Evolutionary conservation across 306 rosid species (phyloP).

Genomic region (Inga leiocalycina): DNA sequence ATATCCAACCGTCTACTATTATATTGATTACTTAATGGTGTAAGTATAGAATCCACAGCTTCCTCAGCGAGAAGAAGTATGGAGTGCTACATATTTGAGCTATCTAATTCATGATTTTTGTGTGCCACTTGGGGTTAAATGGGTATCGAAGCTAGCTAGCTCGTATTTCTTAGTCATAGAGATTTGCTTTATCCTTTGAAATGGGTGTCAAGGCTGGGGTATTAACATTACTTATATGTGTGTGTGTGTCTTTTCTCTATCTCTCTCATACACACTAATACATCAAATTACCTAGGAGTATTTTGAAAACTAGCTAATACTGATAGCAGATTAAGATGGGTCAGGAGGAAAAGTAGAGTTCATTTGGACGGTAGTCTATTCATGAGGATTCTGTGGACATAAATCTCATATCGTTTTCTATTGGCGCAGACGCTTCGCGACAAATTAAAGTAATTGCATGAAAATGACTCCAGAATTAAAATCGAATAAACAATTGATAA

Average conservation of each 20-base stretch:
- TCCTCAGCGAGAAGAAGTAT: no score
- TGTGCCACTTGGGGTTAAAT: not conserved
- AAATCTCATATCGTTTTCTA: not conserved
- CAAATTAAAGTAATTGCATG: constrained; percentile 5
- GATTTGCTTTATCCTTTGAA: constrained; percentile 10
- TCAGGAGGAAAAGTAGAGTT: constrained; percentile 26
- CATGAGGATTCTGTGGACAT: not conserved
- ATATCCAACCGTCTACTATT: constrained; percentile 16
- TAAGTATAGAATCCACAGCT: no score
- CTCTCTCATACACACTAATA: no score
- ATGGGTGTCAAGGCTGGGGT: no score
- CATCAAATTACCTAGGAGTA: constrained; percentile 17
- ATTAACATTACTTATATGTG: no score
- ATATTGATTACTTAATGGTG: no score
- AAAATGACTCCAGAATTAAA: not conserved
- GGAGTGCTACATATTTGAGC: no score
- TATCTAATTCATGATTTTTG: no score
- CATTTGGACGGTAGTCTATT: constrained; percentile 11
- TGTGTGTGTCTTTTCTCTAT: no score
- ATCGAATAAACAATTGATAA: not conserved
- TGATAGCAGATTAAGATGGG: constrained; percentile 12
- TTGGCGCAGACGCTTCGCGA: not conserved
- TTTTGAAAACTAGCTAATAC: no score
- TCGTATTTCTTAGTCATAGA: constrained; percentile 3
- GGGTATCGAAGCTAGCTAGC: not conserved